A percentile compares a stretch with the other conserved stretches of the same genome.
Evolutionary conservation across 352 stramenopile genomes (phyloP).

Genomic region (Phytopythium boreale): DNA sequence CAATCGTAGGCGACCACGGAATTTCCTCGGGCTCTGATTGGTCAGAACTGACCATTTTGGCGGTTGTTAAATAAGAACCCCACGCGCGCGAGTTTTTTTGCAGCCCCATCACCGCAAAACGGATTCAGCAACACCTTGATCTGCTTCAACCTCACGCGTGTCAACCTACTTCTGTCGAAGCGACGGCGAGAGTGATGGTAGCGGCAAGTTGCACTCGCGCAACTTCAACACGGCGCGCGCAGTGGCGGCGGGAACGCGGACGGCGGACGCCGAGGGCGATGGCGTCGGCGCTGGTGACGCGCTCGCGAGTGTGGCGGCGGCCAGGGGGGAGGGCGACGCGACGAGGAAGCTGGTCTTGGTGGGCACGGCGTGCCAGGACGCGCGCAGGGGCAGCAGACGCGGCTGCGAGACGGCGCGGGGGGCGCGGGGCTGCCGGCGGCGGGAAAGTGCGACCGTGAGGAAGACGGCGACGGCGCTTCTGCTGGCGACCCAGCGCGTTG

Average conservation of each 20-base stretch:
- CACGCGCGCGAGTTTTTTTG: too few species aligned
- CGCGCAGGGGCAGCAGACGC: conserved; percentile 30
- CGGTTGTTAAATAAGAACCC: neutral
- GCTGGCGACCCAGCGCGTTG: neutral
- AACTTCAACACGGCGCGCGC: conserved; percentile 6
- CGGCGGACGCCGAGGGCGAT: neutral
- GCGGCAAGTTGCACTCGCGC: conserved; percentile 16
- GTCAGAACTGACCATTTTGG: neutral
- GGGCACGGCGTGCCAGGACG: neutral
- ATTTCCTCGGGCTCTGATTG: neutral
- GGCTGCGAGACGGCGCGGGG: conserved; percentile 40
- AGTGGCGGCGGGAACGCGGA: neutral
- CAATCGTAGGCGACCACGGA: neutral
- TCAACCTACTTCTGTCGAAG: neutral
- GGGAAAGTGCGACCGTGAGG: neutral
- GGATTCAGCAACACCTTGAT: neutral
- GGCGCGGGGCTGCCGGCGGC: neutral
- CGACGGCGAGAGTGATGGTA: conserved; percentile 25
- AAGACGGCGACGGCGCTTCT: neutral
- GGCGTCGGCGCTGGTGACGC: neutral
- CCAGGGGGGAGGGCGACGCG: neutral
- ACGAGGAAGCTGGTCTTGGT: neutral
- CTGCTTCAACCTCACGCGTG: neutral
- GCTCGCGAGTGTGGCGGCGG: neutral
- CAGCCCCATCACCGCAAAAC: neutral